Conservation (phyloP, 768 basidiomycete species). For the Lactarius hatsudake region DNA sequence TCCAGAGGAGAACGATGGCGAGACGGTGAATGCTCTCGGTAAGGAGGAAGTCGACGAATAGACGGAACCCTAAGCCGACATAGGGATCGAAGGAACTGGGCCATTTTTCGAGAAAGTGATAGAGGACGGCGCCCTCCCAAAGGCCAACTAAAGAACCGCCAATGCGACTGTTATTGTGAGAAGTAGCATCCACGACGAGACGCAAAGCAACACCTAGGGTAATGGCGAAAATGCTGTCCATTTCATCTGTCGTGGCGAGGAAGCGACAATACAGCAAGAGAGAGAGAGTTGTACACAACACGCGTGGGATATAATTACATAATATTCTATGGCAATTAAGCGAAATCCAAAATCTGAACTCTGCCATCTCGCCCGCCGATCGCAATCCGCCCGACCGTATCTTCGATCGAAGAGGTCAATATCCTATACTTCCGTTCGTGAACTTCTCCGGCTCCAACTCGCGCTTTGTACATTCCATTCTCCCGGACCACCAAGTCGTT, state of each 20-base stretch:
- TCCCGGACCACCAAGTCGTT: slow-evolving; percentile 31
- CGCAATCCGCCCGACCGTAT: slow-evolving; percentile 37
- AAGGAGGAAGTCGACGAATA: slow-evolving; percentile 68
- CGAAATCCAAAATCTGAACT: slow-evolving; percentile 36
- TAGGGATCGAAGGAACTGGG: slow-evolving; percentile 68
- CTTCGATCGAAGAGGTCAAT: slow-evolving; percentile 34
- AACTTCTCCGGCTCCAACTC: slow-evolving; percentile 36
- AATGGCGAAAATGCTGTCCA: slow-evolving; percentile 73
- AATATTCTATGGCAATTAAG: slow-evolving; percentile 25
- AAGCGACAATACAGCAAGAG: not conserved
- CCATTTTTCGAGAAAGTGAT: slow-evolving; percentile 67
- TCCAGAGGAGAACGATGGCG: slow-evolving; percentile 51
- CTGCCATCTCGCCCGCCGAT: slow-evolving; percentile 36
- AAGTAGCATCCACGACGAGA: slow-evolving; percentile 53
- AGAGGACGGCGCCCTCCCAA: slow-evolving; percentile 75
- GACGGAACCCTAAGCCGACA: slow-evolving; percentile 62
- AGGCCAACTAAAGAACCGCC: slow-evolving; percentile 69
- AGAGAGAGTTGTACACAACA: not conserved
- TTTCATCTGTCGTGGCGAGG: slow-evolving; percentile 30
- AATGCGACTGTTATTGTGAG: slow-evolving; percentile 47
- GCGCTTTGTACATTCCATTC: slow-evolving; percentile 32
- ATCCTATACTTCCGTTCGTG: slow-evolving; percentile 34
- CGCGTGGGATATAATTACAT: not conserved
- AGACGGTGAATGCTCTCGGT: slow-evolving; percentile 52
- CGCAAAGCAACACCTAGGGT: slow-evolving; percentile 64